Percentiles rank a stretch among this genome's conserved stretches.
phyloP scores from a whole-genome alignment of 108 stramenopile genomes.

The Nannochloropsis gaditana region DNA sequence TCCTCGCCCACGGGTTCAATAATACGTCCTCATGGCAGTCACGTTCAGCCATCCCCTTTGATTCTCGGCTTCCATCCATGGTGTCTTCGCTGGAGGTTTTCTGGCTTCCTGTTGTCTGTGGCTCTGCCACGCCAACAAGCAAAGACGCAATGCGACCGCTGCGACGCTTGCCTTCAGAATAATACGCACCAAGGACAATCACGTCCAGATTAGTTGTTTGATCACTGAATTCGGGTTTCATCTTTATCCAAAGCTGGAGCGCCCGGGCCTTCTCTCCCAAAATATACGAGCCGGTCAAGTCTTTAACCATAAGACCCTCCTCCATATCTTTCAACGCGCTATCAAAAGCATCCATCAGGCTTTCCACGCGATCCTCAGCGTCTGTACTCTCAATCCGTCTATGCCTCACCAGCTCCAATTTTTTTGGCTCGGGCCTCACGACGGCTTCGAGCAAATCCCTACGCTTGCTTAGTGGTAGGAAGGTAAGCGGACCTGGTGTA shows the following conservation, averaged over 20 bases:
- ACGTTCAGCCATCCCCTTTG: too few species aligned
- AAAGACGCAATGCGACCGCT: neutral
- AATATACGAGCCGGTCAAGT: constrained; percentile 39
- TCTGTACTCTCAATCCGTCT: neutral
- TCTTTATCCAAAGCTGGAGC: too few species aligned
- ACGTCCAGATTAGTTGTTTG: constrained; percentile 28
- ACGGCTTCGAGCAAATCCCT: too few species aligned
- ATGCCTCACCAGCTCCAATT: constrained; percentile 18
- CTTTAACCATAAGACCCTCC: constrained; percentile 53
- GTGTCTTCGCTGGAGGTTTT: too few species aligned
- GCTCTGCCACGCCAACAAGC: neutral
- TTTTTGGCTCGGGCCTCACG: neutral
- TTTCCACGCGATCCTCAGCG: constrained; percentile 27
- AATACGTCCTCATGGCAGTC: too few species aligned
- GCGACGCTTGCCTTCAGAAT: constrained; percentile 21
- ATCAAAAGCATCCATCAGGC: constrained; percentile 36
- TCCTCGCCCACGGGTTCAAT: too few species aligned
- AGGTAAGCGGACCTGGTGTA: too few species aligned
- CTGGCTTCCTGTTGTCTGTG: too few species aligned
- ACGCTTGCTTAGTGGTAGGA: too few species aligned
- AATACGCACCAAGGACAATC: constrained; percentile 30
- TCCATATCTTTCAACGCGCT: constrained; percentile 25
- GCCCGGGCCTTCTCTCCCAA: constrained; percentile 18
- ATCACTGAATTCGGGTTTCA: constrained; percentile 23
- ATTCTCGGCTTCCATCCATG: too few species aligned